Conservation (phyloP, 179 eudicot species). For the Drosera spatulata region DNA sequence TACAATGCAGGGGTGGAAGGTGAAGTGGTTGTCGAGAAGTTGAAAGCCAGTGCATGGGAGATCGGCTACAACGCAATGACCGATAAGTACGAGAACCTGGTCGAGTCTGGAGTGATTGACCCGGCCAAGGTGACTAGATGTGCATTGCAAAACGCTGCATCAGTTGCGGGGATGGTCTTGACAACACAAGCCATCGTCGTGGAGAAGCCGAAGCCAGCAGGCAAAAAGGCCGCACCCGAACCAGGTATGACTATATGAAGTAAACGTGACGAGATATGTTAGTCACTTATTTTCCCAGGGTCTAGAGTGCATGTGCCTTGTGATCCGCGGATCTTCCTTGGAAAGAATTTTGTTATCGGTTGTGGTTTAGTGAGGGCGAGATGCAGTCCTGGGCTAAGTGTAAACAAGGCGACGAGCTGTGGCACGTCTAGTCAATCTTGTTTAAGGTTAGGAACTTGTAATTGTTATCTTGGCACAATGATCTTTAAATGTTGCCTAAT, state of each 20-base stretch:
- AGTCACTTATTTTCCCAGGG: too few relatives aligned
- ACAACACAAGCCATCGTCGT: constrained; percentile 98
- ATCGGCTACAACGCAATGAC: constrained; percentile 95
- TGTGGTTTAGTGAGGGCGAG: too few relatives aligned
- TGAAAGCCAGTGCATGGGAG: constrained; percentile 74
- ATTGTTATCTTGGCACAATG: too few relatives aligned
- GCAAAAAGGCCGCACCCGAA: constrained; percentile 35
- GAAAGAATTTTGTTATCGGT: too few relatives aligned
- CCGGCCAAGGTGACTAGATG: constrained; percentile 97
- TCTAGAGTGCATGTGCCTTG: too few relatives aligned
- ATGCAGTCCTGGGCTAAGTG: too few relatives aligned
- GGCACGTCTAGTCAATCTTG: too few relatives aligned
- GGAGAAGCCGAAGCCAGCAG: constrained; percentile 71
- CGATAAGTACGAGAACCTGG: constrained; percentile 74
- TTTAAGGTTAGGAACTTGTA: too few relatives aligned
- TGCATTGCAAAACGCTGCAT: constrained; percentile 86
- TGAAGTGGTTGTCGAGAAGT: constrained; percentile 93
- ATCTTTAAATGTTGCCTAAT: too few relatives aligned
- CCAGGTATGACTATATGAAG: constrained; percentile 47
- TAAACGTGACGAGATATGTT: too few relatives aligned
- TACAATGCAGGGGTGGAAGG: constrained; percentile 96
- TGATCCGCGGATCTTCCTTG: too few relatives aligned
- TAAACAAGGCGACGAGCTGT: too few relatives aligned
- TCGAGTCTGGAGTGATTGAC: constrained; percentile 83
- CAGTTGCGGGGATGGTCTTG: constrained; percentile 98